Evolutionary conservation across 345 rosid species (phyloP), one percentile per base, ranked within the genome.

Genomic region (Dipteronia sinensis): DNA sequence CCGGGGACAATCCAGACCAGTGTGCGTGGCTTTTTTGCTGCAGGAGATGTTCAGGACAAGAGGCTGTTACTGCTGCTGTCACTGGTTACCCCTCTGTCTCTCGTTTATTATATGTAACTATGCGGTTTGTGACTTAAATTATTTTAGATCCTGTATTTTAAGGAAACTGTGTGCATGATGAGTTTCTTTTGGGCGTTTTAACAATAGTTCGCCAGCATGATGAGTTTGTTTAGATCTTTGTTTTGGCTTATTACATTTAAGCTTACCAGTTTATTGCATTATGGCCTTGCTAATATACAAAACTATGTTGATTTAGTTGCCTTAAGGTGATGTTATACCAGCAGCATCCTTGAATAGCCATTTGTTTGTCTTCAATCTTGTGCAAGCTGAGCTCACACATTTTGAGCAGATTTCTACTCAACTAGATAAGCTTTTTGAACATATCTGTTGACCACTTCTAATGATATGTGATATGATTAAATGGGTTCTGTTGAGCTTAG

Each of bases 11-110:
- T 94, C 0, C 75, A 76, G 83, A 94, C 98, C 66, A 93, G 94
- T 40, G 87, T 94, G 15, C n/a, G n/a, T 0, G 98, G 98, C 1
- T 94, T 94, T 66, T 94, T 93, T 42, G 98, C 98, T 0, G 97
- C 98, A 0, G 98, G 98, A n/a, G 98, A 94, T 88, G 98, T 91
- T 29, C 98, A 94, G 87, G 98, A 94, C 49, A 94, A 94, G 88
- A 94, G 85, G 98, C 98, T 42, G 55, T 94, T 67, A 94, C 98
- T 69, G 97, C 98, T 76, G 98, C 98, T 23, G 98, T 98, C 82
- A 84, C 97, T 70, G 97, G 97, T 95, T 74, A 27, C 87, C 83
- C 56, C 38, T 27, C 69, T 93, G 97, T 94, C 63, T 58, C 63
- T 58, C 0, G 8, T 58, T 58, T 19, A n/a, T 58, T n/a, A 10